A percentile compares a stretch with the other conserved stretches of the same genome.
These are phyloP conservation scores for Lanzia echinophila DNA, from an alignment of 2,329 filamentous ascomycete genomes.

Conservation along the genomic window DNA sequence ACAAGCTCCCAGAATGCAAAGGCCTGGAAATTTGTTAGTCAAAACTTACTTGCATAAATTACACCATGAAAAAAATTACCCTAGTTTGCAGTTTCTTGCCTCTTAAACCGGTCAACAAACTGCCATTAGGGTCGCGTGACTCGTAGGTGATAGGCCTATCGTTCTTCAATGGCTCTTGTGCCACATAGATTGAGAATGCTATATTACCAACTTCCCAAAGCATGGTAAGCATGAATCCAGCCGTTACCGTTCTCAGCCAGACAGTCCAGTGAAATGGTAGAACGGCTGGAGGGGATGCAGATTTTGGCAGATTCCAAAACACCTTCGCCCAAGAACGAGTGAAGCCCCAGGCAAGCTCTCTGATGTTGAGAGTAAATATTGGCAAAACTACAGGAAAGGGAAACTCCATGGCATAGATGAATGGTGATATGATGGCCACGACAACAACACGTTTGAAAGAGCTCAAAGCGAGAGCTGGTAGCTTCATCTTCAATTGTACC, in stretches of 20 bases:
- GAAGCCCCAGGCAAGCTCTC: conserved; percentile 60
- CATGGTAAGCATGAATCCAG: conserved; percentile 60
- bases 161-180: conserved; percentile 75
- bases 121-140: conserved; percentile 87
- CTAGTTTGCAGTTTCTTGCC: conserved; percentile 73
- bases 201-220: conserved; percentile 74
- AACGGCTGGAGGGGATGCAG: conserved; percentile 53
- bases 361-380: conserved; percentile 57
- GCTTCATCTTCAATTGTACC: conserved; percentile 32
- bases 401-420: conserved; percentile 38
- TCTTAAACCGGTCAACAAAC: conserved; percentile 74
- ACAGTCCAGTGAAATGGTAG: conserved; percentile 53
- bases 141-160: conserved; percentile 76
- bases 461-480: conserved; percentile 31
- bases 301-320: conserved; percentile 69
- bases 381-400: conserved; percentile 25
- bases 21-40: conserved; percentile 39
- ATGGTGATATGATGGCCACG: conserved; percentile 35
- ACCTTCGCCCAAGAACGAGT: conserved; percentile 64
- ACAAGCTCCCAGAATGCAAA: conserved; percentile 91
- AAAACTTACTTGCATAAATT: background rate
- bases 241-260: conserved; percentile 48
- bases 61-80: conserved; percentile 38
- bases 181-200: conserved; percentile 74
- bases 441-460: conserved; percentile 30